phyloP scores from a whole-genome alignment of 2,329 filamentous ascomycete species.

The Colletotrichum tanaceti region DNA sequence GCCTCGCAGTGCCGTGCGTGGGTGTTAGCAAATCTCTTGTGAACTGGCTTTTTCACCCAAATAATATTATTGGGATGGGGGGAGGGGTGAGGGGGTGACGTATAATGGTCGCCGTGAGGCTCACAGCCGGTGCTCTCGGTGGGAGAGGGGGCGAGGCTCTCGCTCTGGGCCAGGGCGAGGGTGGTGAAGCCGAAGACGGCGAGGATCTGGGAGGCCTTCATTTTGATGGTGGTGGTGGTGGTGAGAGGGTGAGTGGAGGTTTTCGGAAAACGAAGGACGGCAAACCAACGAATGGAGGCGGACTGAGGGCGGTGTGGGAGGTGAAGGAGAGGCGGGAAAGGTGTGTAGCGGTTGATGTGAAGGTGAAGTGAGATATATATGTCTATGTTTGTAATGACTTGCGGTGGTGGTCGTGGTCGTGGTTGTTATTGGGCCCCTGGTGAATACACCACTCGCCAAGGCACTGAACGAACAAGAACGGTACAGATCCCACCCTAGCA shows the following conservation, averaged over 20 bases:
- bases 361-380: conserved; percentile 23
- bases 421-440: background rate
- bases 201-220: conserved; percentile 39
- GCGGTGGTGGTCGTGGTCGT: background rate
- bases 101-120: conserved; percentile 55
- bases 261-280: background rate
- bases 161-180: conserved; percentile 34
- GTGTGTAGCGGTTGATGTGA: background rate
- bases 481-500: background rate
- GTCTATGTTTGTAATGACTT: too few species aligned
- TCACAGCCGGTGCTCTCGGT: conserved; percentile 52
- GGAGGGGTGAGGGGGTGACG: too few species aligned
- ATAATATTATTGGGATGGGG: too few species aligned
- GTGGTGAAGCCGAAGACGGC: conserved; percentile 35
- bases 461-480: background rate
- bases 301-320: too few species aligned
- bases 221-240: conserved; percentile 2
- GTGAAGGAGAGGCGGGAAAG: background rate
- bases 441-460: conserved; percentile 1
- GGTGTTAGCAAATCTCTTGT: background rate
- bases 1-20: conserved; percentile 36
- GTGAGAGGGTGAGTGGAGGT: background rate
- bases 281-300: background rate
- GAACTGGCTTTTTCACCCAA: background rate
- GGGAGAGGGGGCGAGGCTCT: conserved; percentile 48